These are phyloP conservation scores for Komagataella pseudopastoris DNA, from an alignment of 805 yeast species.

Conservation along the genomic window DNA sequence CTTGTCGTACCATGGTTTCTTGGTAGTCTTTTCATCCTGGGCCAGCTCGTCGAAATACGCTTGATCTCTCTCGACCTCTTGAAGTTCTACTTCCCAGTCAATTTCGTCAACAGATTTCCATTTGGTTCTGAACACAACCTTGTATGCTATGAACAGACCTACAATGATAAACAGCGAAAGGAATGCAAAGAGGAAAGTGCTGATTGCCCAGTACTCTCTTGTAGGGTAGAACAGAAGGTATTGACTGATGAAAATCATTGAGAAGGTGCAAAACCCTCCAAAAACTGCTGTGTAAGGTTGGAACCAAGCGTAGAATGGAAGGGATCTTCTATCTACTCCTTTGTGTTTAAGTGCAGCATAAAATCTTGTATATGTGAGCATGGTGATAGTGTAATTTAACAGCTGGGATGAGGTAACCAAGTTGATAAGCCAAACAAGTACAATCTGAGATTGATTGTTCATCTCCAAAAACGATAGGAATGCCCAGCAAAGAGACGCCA, in stretches of 20 bases:
- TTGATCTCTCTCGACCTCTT: slow-evolving; percentile 29
- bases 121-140: slow-evolving; percentile 33
- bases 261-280: slow-evolving; percentile 29
- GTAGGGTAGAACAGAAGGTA: slow-evolving; percentile 60
- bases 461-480: slow-evolving; percentile 34
- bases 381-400: slow-evolving; percentile 43
- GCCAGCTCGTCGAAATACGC: neutral
- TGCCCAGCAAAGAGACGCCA: slow-evolving; percentile 27
- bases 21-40: neutral
- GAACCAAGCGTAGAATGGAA: slow-evolving; percentile 39
- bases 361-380: slow-evolving; percentile 48
- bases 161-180: slow-evolving; percentile 53
- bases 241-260: slow-evolving; percentile 51
- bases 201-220: slow-evolving; percentile 33
- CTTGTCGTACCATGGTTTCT: neutral
- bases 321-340: slow-evolving; percentile 25
- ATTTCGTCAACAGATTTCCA: slow-evolving; percentile 31
- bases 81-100: slow-evolving; percentile 39
- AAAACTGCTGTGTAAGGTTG: slow-evolving; percentile 47
- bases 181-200: slow-evolving; percentile 55
- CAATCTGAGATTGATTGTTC: slow-evolving; percentile 43
- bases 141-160: slow-evolving; percentile 36
- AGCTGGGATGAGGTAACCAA: slow-evolving; percentile 60
- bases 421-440: slow-evolving; percentile 60
- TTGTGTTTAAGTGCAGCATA: slow-evolving; percentile 45